Evolutionary conservation across 2,329 filamentous ascomycete species (phyloP), one percentile per base, ranked within the genome.

Genomic region (Bertia moriformis): DNA sequence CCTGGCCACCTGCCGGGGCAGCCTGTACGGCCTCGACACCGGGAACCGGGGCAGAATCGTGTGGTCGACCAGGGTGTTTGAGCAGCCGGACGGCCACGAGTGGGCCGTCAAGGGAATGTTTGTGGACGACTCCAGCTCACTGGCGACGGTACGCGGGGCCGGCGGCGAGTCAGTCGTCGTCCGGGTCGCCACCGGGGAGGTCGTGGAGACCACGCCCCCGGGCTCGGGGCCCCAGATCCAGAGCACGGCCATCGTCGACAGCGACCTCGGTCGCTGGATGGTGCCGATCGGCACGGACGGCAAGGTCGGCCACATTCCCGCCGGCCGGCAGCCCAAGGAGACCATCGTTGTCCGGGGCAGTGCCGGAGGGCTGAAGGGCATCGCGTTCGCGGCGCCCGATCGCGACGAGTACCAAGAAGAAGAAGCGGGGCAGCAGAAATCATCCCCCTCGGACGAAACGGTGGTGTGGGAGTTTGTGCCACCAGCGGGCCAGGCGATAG

Each of bases 1-100:
- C 41, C 65, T 94, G 38, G 87, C 81, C 4, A 94, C 88, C 2
- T 69, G 74, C 40, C 78, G 77, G 41, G 88, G 88, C 13, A 78
- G 83, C 46, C 61, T 96, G 14, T 82, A 88, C 46, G 85, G 80
- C 3, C 63, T 98, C 15, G 79, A 94, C 55, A 75, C 79, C 22
- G 84, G 78, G 18, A 78, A 78, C 42, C 68, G 80, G 12, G 87
- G 87, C 3, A 68, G 68, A 24, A 64, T 94, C 7, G 59, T 83
- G 14, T 96, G 91, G 91, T 80, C 73, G 36, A 66, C 71, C 37
- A 70, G 80, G 45, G 73, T 77, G 0, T 66, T 73, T 22, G 63
- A 78, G 1, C 57, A 66, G 1, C 56, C 62, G 4, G 70, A 64
- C 3, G 60, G 72, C 36, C n/a, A n/a, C n/a, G 60, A 61, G 7